These are phyloP conservation scores for Aspergillus persii DNA, from an alignment of 2,329 filamentous ascomycete genomes.

Conservation along the genomic window DNA sequence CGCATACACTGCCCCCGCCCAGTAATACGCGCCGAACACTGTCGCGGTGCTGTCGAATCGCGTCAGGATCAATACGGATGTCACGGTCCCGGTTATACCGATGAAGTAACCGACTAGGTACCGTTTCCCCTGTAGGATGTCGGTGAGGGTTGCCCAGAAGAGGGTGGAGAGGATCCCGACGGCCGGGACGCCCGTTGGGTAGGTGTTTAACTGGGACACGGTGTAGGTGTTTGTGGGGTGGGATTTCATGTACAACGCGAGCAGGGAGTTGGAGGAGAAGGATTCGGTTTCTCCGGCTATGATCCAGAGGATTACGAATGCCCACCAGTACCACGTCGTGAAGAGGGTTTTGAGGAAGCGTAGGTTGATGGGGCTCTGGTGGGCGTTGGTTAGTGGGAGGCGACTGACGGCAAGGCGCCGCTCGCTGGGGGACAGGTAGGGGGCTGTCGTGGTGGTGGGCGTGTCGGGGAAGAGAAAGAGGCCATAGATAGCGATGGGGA, in stretches of 20 bases:
- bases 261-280: constrained; percentile 63
- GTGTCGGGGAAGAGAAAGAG: constrained; percentile 43
- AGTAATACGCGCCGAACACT: constrained; percentile 67
- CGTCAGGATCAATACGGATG: constrained; percentile 60
- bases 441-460: constrained; percentile 34
- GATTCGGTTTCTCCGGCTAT: constrained; percentile 71
- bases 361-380: constrained; percentile 21
- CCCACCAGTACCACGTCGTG: constrained; percentile 37
- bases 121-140: constrained; percentile 57
- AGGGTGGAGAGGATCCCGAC: constrained; percentile 57
- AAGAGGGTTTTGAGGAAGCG: constrained; percentile 33
- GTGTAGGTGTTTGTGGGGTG: constrained; percentile 47
- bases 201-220: constrained; percentile 53
- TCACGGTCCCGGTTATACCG: constrained; percentile 61
- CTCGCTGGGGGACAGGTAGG: constrained; percentile 33
- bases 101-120: constrained; percentile 68
- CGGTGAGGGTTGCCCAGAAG: constrained; percentile 68
- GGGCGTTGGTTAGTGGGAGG: constrained; percentile 24
- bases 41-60: constrained; percentile 52
- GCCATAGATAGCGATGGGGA: constrained; percentile 45
- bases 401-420: constrained; percentile 30
- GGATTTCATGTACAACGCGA: constrained; percentile 51
- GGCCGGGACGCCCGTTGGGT: constrained; percentile 53
- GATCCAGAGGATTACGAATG: constrained; percentile 45
- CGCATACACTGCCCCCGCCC: constrained; percentile 67